Conservation (phyloP, 345 rosid genomes). For the Stellera chamaejasme region DNA sequence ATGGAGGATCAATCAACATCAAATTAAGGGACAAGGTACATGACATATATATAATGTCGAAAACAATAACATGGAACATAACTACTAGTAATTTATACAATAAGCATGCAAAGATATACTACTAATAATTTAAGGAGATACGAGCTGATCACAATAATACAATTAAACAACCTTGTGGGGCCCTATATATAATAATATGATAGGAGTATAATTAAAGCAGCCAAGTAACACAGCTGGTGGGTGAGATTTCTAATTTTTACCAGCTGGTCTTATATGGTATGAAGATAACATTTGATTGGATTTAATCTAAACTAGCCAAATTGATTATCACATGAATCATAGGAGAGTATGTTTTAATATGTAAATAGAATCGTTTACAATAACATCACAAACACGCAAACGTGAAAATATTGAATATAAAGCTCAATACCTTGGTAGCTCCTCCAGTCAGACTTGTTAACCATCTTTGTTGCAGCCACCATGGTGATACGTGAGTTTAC, state of each 20-base stretch:
- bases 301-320: too few species aligned
- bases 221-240: slow-evolving; percentile 15
- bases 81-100: slow-evolving; percentile 1
- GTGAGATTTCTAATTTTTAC: slow-evolving; percentile 22
- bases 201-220: slow-evolving; percentile 1
- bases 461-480: too few species aligned
- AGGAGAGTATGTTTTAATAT: too few species aligned
- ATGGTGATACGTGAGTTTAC: too few species aligned
- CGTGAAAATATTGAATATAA: too few species aligned
- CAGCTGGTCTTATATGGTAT: too few species aligned
- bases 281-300: too few species aligned
- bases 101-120: background rate
- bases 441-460: too few species aligned
- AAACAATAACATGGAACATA: slow-evolving; percentile 20
- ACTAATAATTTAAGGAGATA: slow-evolving; percentile 14
- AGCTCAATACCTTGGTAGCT: too few species aligned
- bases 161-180: slow-evolving; percentile 17
- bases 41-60: slow-evolving; percentile 7
- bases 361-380: too few species aligned
- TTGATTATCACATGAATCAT: too few species aligned
- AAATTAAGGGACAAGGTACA: slow-evolving; percentile 1
- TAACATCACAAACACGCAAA: too few species aligned
- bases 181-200: slow-evolving; percentile 3
- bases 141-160: slow-evolving; percentile 12
- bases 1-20: slow-evolving; percentile 12